phyloP scores from a whole-genome alignment of 1,284 basidiomycete species.

The Volvariella volvacea region DNA sequence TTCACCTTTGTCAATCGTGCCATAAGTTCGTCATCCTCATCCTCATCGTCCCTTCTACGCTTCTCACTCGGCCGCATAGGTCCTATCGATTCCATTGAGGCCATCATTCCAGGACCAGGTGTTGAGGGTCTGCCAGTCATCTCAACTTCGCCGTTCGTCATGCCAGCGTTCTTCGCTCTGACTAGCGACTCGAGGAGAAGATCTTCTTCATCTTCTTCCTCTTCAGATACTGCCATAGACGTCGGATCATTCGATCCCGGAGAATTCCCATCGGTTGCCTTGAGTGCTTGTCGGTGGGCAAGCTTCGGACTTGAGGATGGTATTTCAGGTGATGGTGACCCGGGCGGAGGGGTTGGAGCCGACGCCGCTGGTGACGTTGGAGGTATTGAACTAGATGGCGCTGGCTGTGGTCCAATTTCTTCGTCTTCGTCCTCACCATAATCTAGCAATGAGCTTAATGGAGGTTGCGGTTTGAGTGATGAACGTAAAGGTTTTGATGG shows the following conservation, averaged over 20 bases:
- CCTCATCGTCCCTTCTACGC: slow-evolving; percentile 67
- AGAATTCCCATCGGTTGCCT: slow-evolving; percentile 12
- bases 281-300: slow-evolving; percentile 31
- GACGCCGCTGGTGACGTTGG: slow-evolving; percentile 13
- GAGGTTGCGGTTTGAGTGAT: slow-evolving; percentile 40
- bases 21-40: slow-evolving; percentile 60
- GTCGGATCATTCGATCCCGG: slow-evolving; percentile 22
- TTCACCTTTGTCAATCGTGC: slow-evolving; percentile 53
- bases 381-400: not conserved
- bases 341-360: slow-evolving; percentile 7
- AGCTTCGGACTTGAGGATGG: slow-evolving; percentile 30
- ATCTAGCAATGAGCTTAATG: slow-evolving; percentile 48
- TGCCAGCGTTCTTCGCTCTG: slow-evolving; percentile 12
- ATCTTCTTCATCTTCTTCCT: slow-evolving; percentile 49
- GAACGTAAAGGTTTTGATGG: slow-evolving; percentile 35
- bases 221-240: slow-evolving; percentile 25
- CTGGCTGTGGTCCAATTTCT: slow-evolving; percentile 11
- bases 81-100: slow-evolving; percentile 21
- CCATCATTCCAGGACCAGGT: slow-evolving; percentile 33
- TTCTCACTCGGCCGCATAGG: slow-evolving; percentile 57
- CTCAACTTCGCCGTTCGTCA: not conserved
- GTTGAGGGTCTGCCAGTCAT: slow-evolving; percentile 26
- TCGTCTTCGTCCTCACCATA: slow-evolving; percentile 65
- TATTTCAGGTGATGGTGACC: slow-evolving; percentile 14
- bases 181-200: slow-evolving; percentile 47